phyloP scores from a whole-genome alignment of 331 rosid genomes.

The Malus hybrid region DNA sequence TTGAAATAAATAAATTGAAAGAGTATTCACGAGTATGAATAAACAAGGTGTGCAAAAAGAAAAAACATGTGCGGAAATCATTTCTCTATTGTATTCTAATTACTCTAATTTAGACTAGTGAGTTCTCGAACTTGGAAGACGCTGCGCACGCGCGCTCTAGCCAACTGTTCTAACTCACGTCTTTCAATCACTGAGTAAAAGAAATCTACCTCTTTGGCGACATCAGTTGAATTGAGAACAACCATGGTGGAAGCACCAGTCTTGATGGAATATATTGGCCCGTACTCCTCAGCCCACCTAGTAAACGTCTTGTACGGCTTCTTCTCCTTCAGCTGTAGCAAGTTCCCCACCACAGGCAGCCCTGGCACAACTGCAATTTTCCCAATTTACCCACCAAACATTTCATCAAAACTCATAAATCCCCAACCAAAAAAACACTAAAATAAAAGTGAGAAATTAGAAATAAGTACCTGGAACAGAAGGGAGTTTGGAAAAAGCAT shows the following conservation, averaged over 20 bases:
- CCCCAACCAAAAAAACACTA: not conserved
- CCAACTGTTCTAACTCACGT: not conserved
- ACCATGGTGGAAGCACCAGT: slow-evolving; percentile 75
- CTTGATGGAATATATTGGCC: slow-evolving; percentile 73
- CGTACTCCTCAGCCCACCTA: slow-evolving; percentile 52
- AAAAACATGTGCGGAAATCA: too few relatives aligned
- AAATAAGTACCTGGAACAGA: slow-evolving; percentile 54
- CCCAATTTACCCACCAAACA: not conserved
- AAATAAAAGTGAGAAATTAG: not conserved
- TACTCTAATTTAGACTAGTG: too few relatives aligned
- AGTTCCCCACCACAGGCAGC: slow-evolving; percentile 67
- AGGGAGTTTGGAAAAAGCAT: slow-evolving; percentile 25
- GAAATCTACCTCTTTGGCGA: slow-evolving; percentile 69
- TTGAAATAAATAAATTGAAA: too few relatives aligned
- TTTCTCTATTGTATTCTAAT: too few relatives aligned
- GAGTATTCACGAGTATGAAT: too few relatives aligned
- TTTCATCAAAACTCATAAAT: not conserved
- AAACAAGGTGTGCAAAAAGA: too few relatives aligned
- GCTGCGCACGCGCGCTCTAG: too few relatives aligned
- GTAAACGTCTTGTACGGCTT: slow-evolving; percentile 81
- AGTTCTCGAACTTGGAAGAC: not conserved
- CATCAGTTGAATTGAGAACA: slow-evolving; percentile 58
- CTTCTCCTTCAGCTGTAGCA: slow-evolving; percentile 87
- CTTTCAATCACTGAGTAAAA: not conserved
- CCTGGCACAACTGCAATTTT: slow-evolving; percentile 67